Percentiles rank a stretch among this genome's conserved stretches.
Conservation (phyloP, 148 eudicot species). For the Cornus kousa region DNA sequence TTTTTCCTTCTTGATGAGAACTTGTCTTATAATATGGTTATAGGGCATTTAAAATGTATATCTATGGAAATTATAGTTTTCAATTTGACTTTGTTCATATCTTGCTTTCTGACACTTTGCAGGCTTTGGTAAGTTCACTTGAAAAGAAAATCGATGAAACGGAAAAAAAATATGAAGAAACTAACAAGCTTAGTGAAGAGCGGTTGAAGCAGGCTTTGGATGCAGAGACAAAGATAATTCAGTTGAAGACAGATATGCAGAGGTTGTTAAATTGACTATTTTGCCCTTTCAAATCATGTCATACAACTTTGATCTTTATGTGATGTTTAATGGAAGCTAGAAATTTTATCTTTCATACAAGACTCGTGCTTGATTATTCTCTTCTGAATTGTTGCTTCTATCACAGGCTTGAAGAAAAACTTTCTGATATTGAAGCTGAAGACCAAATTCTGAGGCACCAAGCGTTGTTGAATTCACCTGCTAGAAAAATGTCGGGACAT, state of each 20-base stretch:
- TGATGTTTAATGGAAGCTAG: not conserved
- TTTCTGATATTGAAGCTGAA: constrained; percentile 58
- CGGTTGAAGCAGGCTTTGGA: constrained; percentile 66
- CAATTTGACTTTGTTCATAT: not conserved
- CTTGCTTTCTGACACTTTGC: constrained; percentile 15
- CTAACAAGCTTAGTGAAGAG: constrained; percentile 67
- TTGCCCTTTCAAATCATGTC: not conserved
- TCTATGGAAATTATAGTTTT: not conserved
- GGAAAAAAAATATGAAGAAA: constrained; percentile 58
- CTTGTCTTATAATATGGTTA: not conserved
- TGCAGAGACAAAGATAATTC: constrained; percentile 71
- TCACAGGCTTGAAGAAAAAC: constrained; percentile 74
- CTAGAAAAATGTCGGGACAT: constrained; percentile 43
- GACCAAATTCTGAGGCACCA: constrained; percentile 54
- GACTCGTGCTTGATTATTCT: constrained; percentile 8
- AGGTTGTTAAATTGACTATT: constrained; percentile 39
- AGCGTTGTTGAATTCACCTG: constrained; percentile 40
- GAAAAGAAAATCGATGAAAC: constrained; percentile 70
- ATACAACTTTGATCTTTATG: constrained; percentile 1
- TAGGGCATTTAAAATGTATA: not conserved
- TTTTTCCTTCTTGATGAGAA: not conserved
- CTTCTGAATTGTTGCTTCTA: constrained; percentile 1
- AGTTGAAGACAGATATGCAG: constrained; percentile 69
- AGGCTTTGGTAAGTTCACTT: constrained; percentile 63
- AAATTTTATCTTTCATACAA: not conserved